These are phyloP conservation scores for Leccinum fuscescens DNA, from an alignment of 1,284 basidiomycete genomes.

Conservation along the genomic window DNA sequence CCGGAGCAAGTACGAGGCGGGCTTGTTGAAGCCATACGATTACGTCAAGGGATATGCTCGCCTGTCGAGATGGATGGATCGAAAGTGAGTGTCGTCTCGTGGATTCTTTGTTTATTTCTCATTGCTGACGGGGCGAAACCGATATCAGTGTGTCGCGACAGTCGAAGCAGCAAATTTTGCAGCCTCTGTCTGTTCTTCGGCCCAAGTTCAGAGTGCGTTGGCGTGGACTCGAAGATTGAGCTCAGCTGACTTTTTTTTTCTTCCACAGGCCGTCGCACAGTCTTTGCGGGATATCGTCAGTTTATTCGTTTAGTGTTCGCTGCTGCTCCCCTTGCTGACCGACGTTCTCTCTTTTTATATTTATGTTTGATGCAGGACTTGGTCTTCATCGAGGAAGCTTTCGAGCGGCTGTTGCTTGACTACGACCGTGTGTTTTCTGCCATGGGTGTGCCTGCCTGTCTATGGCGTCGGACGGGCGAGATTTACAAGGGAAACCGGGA, in stretches of 20 bases:
- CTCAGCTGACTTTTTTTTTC: neutral
- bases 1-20: constrained; percentile 95
- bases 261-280: neutral
- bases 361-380: constrained; percentile 58
- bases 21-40: constrained; percentile 92
- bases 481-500: constrained; percentile 98
- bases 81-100: constrained; percentile 41
- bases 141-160: constrained; percentile 74
- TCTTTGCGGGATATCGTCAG: neutral
- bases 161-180: constrained; percentile 86
- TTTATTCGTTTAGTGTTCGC: neutral
- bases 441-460: constrained; percentile 94
- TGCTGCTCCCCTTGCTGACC: neutral
- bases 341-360: neutral
- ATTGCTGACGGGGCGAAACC: neutral
- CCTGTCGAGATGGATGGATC: constrained; percentile 92
- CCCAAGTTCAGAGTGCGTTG: neutral
- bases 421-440: constrained; percentile 95
- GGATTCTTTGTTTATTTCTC: neutral
- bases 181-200: constrained; percentile 65
- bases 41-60: constrained; percentile 93
- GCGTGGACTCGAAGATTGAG: neutral
- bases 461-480: constrained; percentile 96
- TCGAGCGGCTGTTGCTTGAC: constrained; percentile 91
- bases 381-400: constrained; percentile 97